Conservation (phyloP, 176 grass and related monocot species). For the Miscanthus lutarioriparius region DNA sequence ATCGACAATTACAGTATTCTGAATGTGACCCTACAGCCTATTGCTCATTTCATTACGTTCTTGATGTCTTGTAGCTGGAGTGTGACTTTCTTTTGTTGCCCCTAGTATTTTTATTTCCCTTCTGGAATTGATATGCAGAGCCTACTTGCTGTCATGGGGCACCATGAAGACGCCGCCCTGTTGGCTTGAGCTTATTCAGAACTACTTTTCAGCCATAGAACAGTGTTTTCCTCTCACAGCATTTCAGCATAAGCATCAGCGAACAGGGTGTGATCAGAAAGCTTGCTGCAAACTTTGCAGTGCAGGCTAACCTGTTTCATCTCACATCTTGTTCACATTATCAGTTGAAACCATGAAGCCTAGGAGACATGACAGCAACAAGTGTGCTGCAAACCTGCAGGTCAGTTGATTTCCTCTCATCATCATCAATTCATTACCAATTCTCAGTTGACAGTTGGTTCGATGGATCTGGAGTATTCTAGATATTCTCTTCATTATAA, state of each 20-base stretch:
- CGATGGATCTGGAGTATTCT: background rate
- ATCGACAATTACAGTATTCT: background rate
- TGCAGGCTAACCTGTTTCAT: background rate
- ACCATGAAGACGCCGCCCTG: background rate
- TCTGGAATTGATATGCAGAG: background rate
- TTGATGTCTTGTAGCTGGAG: background rate
- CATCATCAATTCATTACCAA: background rate
- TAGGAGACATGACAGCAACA: background rate
- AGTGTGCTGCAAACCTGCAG: background rate
- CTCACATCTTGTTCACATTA: background rate
- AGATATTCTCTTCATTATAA: background rate
- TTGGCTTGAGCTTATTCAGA: no score
- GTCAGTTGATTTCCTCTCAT: background rate
- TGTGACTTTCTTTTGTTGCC: conserved; percentile 1
- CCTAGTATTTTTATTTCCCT: background rate
- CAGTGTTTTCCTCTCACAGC: no score
- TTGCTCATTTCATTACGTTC: background rate
- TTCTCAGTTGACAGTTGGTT: conserved; percentile 1
- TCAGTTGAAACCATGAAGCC: background rate
- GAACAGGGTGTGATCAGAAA: background rate
- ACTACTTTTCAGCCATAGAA: no score
- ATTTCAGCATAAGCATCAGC: no score
- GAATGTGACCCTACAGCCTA: conserved; percentile 12
- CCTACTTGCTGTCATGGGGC: background rate
- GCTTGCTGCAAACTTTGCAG: background rate